These are phyloP conservation scores for Candida ascalaphidarum DNA, from an alignment of 805 yeast species.

Conservation along the genomic window DNA sequence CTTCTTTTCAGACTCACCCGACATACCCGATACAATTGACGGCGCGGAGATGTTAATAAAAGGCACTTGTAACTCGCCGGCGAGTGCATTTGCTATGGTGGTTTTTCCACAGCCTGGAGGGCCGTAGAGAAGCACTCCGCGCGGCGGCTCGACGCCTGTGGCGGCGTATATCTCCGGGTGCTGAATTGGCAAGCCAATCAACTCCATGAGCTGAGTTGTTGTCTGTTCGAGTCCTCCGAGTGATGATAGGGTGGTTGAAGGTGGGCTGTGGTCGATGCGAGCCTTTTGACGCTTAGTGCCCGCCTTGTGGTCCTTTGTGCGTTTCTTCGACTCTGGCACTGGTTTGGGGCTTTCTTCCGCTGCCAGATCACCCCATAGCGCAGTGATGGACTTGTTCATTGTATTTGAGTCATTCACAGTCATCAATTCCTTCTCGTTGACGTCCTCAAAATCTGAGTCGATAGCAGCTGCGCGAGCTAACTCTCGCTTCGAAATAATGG, in stretches of 20 bases:
- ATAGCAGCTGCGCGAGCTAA: slow-evolving; percentile 10
- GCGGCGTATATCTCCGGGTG: slow-evolving; percentile 88
- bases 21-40: slow-evolving; percentile 95
- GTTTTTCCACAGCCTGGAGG: slow-evolving; percentile 99
- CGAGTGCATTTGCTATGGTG: slow-evolving; percentile 90
- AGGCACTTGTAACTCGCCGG: slow-evolving; percentile 91
- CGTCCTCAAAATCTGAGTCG: slow-evolving; percentile 31
- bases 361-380: slow-evolving; percentile 46
- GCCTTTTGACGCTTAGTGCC: slow-evolving; percentile 19
- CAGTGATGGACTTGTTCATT: slow-evolving; percentile 70
- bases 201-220: slow-evolving; percentile 80
- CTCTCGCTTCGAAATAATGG: slow-evolving; percentile 8
- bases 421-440: slow-evolving; percentile 46
- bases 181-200: slow-evolving; percentile 82
- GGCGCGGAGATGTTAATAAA: slow-evolving; percentile 91
- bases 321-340: slow-evolving; percentile 33
- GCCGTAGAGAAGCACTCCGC: slow-evolving; percentile 91
- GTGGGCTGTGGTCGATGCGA: slow-evolving; percentile 59
- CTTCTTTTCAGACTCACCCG: slow-evolving; percentile 97
- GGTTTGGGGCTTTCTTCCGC: slow-evolving; percentile 4
- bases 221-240: slow-evolving; percentile 87
- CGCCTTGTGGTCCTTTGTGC: slow-evolving; percentile 39
- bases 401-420: slow-evolving; percentile 56
- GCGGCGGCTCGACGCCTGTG: slow-evolving; percentile 91
- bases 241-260: slow-evolving; percentile 56